Evolutionary conservation across 2,329 filamentous ascomycete genomes (phyloP), one percentile per base, ranked within the genome.

Genomic region (Fusarium sp.): DNA sequence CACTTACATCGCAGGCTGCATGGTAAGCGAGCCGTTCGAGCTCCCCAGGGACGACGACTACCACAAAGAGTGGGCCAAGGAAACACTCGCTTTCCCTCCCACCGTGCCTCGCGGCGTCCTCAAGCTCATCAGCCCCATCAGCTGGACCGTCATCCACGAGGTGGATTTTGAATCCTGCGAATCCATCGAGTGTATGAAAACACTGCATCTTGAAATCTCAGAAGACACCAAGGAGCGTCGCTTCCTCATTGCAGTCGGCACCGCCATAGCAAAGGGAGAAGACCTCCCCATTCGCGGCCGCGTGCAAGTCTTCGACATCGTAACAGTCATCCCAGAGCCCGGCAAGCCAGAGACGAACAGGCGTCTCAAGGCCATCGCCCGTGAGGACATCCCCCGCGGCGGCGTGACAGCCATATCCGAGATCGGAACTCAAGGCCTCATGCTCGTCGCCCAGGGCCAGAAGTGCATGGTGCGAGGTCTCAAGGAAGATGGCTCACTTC

Each of bases 401-500:
- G 93, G 93, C 6, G 93, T 99, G 23, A 97, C 95, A 15, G 92
- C 93, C 0, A 79, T 99, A 13, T 93, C 91, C 1, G 90, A 92
- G 67, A 90, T 97, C 55, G 95, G 92, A 41, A 93, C 90, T 0
- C 94, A 96, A 78, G 96, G 92, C 2, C 93, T 95, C 70, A 89
- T 96, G 84, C 90, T 96, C 65, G 92, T 92, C 40, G 94, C 94
- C 0, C 96, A 99, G 76, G 96, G 96, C 1, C 94, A 97, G 75
- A 99, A 99, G 79, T 95, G 94, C 77, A 96, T 99, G 92, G 94
- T 99, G 2, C 87, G 96, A 61, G 96, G 96, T 40, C 85, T 99
- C 4, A 97, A 97, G 77, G 96, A 99, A 78, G 96, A 99, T 76
- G 93, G 94, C 1, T 94, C 92, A 2, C 85, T 98, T 52, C 84